A percentile compares a stretch with the other conserved stretches of the same genome.
phyloP scores from a whole-genome alignment of 2,329 filamentous ascomycete species.

The Phialophora expanda region DNA sequence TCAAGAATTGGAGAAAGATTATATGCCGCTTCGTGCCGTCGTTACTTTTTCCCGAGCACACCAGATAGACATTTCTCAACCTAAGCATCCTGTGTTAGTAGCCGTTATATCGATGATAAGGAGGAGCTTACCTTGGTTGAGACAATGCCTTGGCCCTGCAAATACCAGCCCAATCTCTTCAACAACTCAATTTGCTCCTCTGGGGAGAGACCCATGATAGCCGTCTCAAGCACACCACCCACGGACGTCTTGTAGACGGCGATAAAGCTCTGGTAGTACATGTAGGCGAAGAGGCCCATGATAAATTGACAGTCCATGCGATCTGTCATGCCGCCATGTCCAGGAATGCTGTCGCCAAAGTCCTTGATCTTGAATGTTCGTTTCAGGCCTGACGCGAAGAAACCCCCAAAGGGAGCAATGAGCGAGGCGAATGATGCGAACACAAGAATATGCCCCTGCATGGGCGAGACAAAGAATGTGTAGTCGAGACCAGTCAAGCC shows the following conservation, averaged over 20 bases:
- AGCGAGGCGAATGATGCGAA: constrained; percentile 94
- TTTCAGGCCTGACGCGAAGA: constrained; percentile 97
- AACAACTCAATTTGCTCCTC: constrained; percentile 88
- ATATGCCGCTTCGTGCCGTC: constrained; percentile 5
- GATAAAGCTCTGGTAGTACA: constrained; percentile 99
- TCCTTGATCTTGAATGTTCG: constrained; percentile 99
- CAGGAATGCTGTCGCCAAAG: constrained; percentile 96
- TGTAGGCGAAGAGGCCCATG: constrained; percentile 98
- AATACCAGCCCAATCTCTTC: constrained; percentile 65
- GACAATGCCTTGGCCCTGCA: constrained; percentile 67
- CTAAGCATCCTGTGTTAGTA: constrained; percentile 29
- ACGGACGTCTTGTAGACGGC: constrained; percentile 84
- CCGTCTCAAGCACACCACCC: constrained; percentile 85
- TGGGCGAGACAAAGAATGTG: constrained; percentile 78
- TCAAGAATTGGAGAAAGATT: constrained; percentile 20
- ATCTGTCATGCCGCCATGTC: constrained; percentile 96
- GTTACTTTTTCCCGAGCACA: constrained; percentile 29
- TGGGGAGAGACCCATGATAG: constrained; percentile 82
- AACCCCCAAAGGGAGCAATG: constrained; percentile 95
- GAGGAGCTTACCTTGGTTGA: constrained; percentile 55
- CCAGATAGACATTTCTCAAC: constrained; percentile 30
- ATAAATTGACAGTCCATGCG: constrained; percentile 99
- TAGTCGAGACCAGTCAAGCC: constrained; percentile 73
- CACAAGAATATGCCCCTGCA: constrained; percentile 90
- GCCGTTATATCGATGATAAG: background rate